Evolutionary conservation across 768 basidiomycete species (phyloP), one percentile per base, ranked within the genome.

Genomic region (Agaricus subrufescens): DNA sequence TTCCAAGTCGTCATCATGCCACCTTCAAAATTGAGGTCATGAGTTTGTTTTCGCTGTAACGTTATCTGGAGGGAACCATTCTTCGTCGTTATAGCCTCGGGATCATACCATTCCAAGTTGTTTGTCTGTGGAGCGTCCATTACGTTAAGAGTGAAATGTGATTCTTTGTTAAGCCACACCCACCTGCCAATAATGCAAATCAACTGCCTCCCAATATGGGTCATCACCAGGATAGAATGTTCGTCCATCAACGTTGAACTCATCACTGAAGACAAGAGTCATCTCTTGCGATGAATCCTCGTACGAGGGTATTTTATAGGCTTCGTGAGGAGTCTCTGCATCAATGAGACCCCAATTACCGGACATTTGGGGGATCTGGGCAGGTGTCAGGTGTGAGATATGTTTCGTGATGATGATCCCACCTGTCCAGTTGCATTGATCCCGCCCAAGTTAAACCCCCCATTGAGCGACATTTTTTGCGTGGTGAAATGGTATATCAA

Each of bases 61-160:
- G 87, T 91, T 63, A 96, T 83, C 60, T 87, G 80, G 40, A 98
- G 79, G 40, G 78, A 73, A 23, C 96, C 95, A 60, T 79, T 74
- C 58, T 73, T 73, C 8, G 95, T 97, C 6, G 82, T 87, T 48
- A 91, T 72, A 15, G 87, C 86, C 27, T 73, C 82, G 0, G 94
- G 94, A 65, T 89, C 88, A 67, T 95, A 94, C 91, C 92, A 96
- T 70, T 97, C 90, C 66, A 89, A 61, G 65, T 90, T 87, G 59
- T 81, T 81, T 11, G 88, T 86, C 81, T 85, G 49, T 26, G 39
- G 4, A 34, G 14, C 6, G 29, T 10, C 12, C 40, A 39, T 56
- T 42, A 19, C 19, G 19, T 19, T 19, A 19, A 39, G 31, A 58
- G 27, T 19, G 3, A 47, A 42, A 9, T 29, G 29, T 40, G 26